Evolutionary conservation across 108 stramenopile species (phyloP).

Genomic region (Asterionellopsis glacialis): DNA sequence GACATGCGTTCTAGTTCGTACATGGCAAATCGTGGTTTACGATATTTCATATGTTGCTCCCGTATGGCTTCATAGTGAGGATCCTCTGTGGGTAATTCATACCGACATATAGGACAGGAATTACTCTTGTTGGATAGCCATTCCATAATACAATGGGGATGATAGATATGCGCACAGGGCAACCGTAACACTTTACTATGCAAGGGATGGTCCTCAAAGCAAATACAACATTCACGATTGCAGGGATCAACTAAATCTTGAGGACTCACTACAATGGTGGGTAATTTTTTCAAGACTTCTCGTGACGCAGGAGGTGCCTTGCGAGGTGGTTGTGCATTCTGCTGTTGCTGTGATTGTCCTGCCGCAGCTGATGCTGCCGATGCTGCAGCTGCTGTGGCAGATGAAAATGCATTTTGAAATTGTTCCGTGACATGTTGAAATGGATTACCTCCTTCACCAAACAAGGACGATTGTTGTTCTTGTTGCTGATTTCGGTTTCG

Average conservation of each 20-base stretch:
- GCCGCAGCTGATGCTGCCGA: not conserved
- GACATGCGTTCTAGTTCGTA: slow-evolving; percentile 34
- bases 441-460: not conserved
- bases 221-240: slow-evolving; percentile 80
- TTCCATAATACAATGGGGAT: slow-evolving; percentile 29
- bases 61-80: slow-evolving; percentile 28
- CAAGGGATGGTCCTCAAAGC: slow-evolving; percentile 46
- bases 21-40: slow-evolving; percentile 24
- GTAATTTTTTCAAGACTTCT: slow-evolving; percentile 22
- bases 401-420: not conserved
- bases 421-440: not conserved
- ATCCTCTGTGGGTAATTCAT: slow-evolving; percentile 50
- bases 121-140: slow-evolving; percentile 29
- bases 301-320: slow-evolving; percentile 31
- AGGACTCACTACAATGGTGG: slow-evolving; percentile 35
- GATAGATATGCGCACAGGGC: slow-evolving; percentile 52
- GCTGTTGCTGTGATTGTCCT: slow-evolving; percentile 2
- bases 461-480: not conserved
- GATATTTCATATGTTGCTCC: slow-evolving; percentile 21
- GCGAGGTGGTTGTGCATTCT: slow-evolving; percentile 1
- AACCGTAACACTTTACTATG: slow-evolving; percentile 18
- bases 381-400: not conserved
- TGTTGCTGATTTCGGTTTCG: too few species aligned
- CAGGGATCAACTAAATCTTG: slow-evolving; percentile 61
- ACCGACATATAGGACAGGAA: slow-evolving; percentile 52